These are phyloP conservation scores for Trichoderma endophyticum DNA, from an alignment of 2,329 filamentous ascomycete species.

Conservation along the genomic window DNA sequence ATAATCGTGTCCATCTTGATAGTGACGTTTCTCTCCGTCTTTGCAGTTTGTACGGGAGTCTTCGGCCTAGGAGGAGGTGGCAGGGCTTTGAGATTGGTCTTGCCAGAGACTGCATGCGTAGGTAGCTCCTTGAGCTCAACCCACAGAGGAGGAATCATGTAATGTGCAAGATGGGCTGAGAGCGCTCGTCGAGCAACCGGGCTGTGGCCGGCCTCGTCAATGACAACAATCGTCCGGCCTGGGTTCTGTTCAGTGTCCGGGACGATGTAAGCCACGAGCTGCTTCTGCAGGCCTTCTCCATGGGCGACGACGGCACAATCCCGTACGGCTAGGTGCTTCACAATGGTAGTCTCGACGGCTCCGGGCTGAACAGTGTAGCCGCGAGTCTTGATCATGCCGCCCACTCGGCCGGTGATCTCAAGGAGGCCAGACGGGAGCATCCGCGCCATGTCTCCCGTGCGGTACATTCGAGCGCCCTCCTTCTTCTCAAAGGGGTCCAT, in stretches of 20 bases:
- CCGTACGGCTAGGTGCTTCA: slow-evolving; percentile 65
- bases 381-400: slow-evolving; percentile 77
- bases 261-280: slow-evolving; percentile 75
- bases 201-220: slow-evolving; percentile 70
- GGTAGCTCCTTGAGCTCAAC: slow-evolving; percentile 68
- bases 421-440: slow-evolving; percentile 64
- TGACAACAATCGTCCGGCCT: slow-evolving; percentile 59
- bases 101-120: slow-evolving; percentile 75
- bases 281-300: slow-evolving; percentile 71
- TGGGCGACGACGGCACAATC: slow-evolving; percentile 70
- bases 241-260: slow-evolving; percentile 57
- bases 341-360: slow-evolving; percentile 71
- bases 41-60: slow-evolving; percentile 38
- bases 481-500: slow-evolving; percentile 60
- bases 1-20: slow-evolving; percentile 66
- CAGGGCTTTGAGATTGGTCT: slow-evolving; percentile 69
- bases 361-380: slow-evolving; percentile 76
- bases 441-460: slow-evolving; percentile 68
- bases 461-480: slow-evolving; percentile 66
- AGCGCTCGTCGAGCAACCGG: slow-evolving; percentile 64
- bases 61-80: slow-evolving; percentile 56
- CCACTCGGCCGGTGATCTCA: slow-evolving; percentile 73
- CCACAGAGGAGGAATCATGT: slow-evolving; percentile 81
- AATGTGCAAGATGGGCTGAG: slow-evolving; percentile 67
- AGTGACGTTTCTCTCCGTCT: slow-evolving; percentile 55